These are phyloP conservation scores for Omphalotus guepiniiformis DNA, from an alignment of 768 basidiomycete species.

Conservation along the genomic window DNA sequence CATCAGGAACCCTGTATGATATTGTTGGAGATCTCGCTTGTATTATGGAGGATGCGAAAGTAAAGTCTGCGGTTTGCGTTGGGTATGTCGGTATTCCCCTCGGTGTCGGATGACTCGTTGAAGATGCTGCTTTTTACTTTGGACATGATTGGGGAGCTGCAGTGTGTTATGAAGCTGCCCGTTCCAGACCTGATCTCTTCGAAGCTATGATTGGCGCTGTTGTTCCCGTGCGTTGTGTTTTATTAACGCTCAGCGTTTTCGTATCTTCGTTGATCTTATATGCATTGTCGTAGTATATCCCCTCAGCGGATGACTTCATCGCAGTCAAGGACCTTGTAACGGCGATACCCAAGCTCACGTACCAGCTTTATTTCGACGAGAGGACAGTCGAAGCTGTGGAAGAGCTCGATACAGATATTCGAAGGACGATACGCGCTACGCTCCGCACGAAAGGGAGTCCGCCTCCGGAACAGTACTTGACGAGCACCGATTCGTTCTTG, in stretches of 20 bases:
- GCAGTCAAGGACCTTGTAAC: constrained; percentile 37
- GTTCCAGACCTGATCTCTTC: constrained; percentile 63
- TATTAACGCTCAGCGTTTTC: background rate
- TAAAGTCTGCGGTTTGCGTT: constrained; percentile 50
- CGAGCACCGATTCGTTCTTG: constrained; percentile 44
- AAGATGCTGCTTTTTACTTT: background rate
- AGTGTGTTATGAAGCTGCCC: constrained; percentile 64
- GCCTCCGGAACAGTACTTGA: constrained; percentile 53
- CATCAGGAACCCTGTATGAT: constrained; percentile 58
- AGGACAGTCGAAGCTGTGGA: constrained; percentile 41
- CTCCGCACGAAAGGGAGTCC: constrained; percentile 49
- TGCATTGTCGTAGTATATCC: too few species aligned
- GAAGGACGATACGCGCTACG: constrained; percentile 54
- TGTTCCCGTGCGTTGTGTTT: constrained; percentile 47
- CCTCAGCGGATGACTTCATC: constrained; percentile 43
- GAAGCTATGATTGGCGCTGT: constrained; percentile 52
- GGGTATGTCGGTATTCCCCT: constrained; percentile 39
- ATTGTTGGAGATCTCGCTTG: constrained; percentile 61
- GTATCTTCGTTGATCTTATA: background rate
- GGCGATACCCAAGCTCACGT: constrained; percentile 49
- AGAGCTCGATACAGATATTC: constrained; percentile 55
- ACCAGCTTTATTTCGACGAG: constrained; percentile 60
- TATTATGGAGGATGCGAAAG: constrained; percentile 48
- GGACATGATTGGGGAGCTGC: constrained; percentile 79
- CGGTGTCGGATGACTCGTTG: background rate